Percentiles rank a stretch among this genome's conserved stretches.
Conservation (phyloP, 108 stramenopile genomes). For the Cyclotella kingstonii region DNA sequence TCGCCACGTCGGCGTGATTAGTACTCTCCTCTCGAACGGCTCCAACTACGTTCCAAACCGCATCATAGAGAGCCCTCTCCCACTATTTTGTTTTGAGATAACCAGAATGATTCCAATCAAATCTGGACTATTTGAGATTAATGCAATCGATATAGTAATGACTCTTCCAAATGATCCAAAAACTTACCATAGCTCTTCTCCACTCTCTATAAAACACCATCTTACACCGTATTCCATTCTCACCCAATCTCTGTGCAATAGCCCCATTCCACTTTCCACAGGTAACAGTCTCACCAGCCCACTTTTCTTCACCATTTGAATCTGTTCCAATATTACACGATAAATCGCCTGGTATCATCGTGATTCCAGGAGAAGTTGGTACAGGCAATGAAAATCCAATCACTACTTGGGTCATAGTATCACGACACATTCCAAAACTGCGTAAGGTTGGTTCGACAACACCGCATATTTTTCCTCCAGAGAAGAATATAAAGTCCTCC, state of each 20-base stretch:
- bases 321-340: conserved; percentile 57
- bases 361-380: conserved; percentile 11
- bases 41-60: conserved; percentile 69
- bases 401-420: conserved; percentile 76
- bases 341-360: conserved; percentile 48
- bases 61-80: conserved; percentile 71
- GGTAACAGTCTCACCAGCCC: conserved; percentile 67
- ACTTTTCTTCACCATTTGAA: conserved; percentile 67
- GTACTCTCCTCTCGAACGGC: conserved; percentile 68
- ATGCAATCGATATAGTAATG: too few relatives aligned
- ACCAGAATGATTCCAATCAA: not conserved
- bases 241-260: conserved; percentile 59
- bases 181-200: conserved; percentile 65
- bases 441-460: conserved; percentile 74
- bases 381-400: conserved; percentile 57
- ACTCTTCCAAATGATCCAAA: too few relatives aligned
- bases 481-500: conserved; percentile 80
- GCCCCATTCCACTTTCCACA: conserved; percentile 87
- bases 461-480: conserved; percentile 67
- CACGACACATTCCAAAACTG: conserved; percentile 71
- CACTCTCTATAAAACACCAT: conserved; percentile 81
- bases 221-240: conserved; percentile 57
- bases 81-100: conserved; percentile 22
- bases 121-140: too few relatives aligned
- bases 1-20: conserved; percentile 68